These are phyloP conservation scores for Russula sp. DNA, from an alignment of 768 basidiomycete species.

Conservation along the genomic window DNA sequence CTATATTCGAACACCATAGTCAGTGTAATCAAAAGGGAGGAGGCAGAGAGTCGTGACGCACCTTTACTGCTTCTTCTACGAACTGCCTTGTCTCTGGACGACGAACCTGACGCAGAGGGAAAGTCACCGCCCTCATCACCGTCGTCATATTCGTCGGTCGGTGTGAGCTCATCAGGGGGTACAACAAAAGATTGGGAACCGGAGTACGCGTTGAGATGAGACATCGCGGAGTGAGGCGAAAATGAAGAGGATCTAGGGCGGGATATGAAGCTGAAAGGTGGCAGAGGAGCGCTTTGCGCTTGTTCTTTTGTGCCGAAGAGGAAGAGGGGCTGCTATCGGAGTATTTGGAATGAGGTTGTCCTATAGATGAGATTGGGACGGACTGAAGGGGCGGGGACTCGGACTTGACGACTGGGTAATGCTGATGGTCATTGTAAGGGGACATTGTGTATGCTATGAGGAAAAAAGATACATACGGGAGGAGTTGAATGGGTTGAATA, in stretches of 20 bases:
- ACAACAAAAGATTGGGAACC: constrained; percentile 17
- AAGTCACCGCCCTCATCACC: constrained; percentile 52
- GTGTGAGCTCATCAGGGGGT: constrained; percentile 39
- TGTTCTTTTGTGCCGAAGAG: constrained; percentile 33
- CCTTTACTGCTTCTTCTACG: constrained; percentile 78
- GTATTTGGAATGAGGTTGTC: constrained; percentile 8
- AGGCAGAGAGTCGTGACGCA: constrained; percentile 30
- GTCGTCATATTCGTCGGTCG: constrained; percentile 65
- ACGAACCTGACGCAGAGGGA: constrained; percentile 34
- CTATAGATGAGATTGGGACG: constrained; percentile 13
- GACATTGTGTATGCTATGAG: constrained; percentile 9
- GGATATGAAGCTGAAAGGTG: constrained; percentile 29
- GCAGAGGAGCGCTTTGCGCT: constrained; percentile 30
- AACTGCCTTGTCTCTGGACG: constrained; percentile 49
- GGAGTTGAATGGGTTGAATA: constrained; percentile 8
- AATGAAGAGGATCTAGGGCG: constrained; percentile 31
- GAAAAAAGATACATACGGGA: background rate
- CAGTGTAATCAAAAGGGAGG: background rate
- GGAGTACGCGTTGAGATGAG: constrained; percentile 13
- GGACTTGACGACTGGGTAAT: constrained; percentile 24
- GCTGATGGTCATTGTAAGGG: background rate
- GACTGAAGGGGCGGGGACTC: constrained; percentile 26
- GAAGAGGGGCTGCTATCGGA: constrained; percentile 26
- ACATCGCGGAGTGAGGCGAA: constrained; percentile 9
- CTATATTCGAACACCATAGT: constrained; percentile 37